Evolutionary conservation across 257 asterid species (phyloP), one percentile per base, ranked within the genome.

Genomic region (Jacaranda mimosifolia): DNA sequence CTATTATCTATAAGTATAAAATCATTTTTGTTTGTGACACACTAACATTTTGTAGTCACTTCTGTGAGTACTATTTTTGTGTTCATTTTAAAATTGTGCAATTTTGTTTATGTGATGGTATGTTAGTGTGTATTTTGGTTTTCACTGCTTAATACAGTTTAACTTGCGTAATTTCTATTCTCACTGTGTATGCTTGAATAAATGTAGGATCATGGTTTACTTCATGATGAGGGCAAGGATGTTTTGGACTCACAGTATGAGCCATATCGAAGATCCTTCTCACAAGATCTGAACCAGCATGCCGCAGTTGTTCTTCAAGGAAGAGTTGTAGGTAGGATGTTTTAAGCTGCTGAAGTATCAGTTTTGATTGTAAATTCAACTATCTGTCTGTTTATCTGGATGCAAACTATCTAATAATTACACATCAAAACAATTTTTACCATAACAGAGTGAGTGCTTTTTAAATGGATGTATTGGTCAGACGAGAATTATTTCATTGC

Each of bases 271-370:
- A 86, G 93, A 82, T 93, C 97, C 55, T 89, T 96, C 77, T 81
- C 94, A 6, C 98, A 93, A 87, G 87, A 91, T 80, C 88, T 96
- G 77, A 96, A 96, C 83, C 98, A 87, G 88, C 99, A 96, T 80
- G 93, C 96, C 59, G 92, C 99, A 26, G 98, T 93, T 80, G 99
- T 96, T 85, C 98, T 96, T 80, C 97, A 90, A 83, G 99, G 99
- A 88, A 90, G 99, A 88, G 80, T 86, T 82, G 84, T 93, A 74
- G 98, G 99, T 96, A 86, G 79, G 85, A 76, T 73, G 32, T 69
- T 40, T 51, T n/a, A 21, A 74, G 68, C 63, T 71, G 72, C 72
- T 58, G 19, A 51, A 21, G 36, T 13, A 5, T 46, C 32, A 14
- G 59, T 63, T 73, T 14, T 32, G 5, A n/a, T 19, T 66, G 78